phyloP scores from a whole-genome alignment of 345 rosid genomes.

The Pistacia atlantica region DNA sequence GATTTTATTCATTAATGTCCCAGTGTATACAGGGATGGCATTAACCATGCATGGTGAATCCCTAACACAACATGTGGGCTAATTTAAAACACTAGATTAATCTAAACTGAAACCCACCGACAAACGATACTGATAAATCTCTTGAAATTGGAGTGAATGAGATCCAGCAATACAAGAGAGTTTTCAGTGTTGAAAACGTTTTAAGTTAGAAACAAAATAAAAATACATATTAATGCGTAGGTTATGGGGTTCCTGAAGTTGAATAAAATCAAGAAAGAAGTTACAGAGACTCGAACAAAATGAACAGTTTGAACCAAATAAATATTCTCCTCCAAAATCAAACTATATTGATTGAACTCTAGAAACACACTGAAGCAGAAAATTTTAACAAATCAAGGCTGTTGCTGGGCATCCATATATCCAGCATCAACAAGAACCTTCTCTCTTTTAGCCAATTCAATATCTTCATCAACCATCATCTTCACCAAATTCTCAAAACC shows the following conservation, averaged over 20 bases:
- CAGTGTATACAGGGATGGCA: not conserved
- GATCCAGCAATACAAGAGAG: not conserved
- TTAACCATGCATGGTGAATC: not conserved
- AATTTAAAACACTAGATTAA: not conserved
- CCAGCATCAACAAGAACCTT: conserved; percentile 95
- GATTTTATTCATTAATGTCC: not conserved
- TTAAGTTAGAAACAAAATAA: not conserved
- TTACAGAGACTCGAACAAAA: conserved; percentile 7
- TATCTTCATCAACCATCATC: conserved; percentile 91
- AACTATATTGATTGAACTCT: not conserved
- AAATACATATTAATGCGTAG: not conserved
- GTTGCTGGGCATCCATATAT: conserved; percentile 81
- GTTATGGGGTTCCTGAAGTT: not conserved
- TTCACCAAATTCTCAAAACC: conserved; percentile 84
- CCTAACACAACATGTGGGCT: conserved; percentile 3
- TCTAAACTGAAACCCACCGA: not conserved
- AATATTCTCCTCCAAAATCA: conserved; percentile 1
- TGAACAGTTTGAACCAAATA: not conserved
- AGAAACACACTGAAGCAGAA: not conserved
- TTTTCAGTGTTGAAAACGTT: not conserved
- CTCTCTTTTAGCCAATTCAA: conserved; percentile 87
- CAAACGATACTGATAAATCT: not conserved
- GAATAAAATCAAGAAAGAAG: not conserved
- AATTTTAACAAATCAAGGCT: conserved; percentile 46
- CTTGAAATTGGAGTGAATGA: not conserved